Evolutionary conservation across 2,329 filamentous ascomycete genomes (phyloP), one percentile per base, ranked within the genome.

Genomic region (Falciphora oryzae): DNA sequence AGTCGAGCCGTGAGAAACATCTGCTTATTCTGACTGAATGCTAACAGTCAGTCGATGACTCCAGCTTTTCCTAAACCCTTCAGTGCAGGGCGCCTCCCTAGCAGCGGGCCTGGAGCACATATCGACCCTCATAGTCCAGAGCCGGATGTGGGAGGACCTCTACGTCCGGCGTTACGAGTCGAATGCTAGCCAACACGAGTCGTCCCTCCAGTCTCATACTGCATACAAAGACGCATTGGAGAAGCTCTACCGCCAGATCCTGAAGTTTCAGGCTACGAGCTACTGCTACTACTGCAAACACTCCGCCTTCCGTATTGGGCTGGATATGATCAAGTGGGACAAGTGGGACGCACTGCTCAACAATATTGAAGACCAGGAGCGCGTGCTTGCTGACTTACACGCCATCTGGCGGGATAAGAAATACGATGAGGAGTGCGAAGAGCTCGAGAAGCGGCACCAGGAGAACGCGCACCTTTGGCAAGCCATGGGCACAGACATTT

Each of bases 31-130:
- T 27, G 56, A 8, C 10, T 13, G 10, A 27, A 13, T 22, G 56
- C 10, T 11, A 27, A 18, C n/a, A 13, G 27, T 27, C 8, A 27
- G 10, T 27, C 27, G 56, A 57, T 6, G 8, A 57, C n/a, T 10
- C 4, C 63, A 68, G 65, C 44, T 65, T 16, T 27, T 64, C 27
- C 31, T 66, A 27, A 69, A 69, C 65, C 67, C 68, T n/a, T 65
- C 65, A 7, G 64, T 66, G n/a, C 68, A 69, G 64, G 63, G 57
- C 11, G 64, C 64, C 13, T 63, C 64, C 3, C 38, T 68, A 7
- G 62, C 59, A 27, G 61, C 57, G 29, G 63, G 57, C 16, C 60
- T 69, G n/a, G 63, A 66, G 18, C 28, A 63, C 3, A 64, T 69
- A 22, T 65, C 68, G 8, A 28, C 64, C 32, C 50, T 68, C 5